Base-by-base conservation (phyloP, 371 early-diverging fungal species). In the Lichtheimia ramosa region DNA sequence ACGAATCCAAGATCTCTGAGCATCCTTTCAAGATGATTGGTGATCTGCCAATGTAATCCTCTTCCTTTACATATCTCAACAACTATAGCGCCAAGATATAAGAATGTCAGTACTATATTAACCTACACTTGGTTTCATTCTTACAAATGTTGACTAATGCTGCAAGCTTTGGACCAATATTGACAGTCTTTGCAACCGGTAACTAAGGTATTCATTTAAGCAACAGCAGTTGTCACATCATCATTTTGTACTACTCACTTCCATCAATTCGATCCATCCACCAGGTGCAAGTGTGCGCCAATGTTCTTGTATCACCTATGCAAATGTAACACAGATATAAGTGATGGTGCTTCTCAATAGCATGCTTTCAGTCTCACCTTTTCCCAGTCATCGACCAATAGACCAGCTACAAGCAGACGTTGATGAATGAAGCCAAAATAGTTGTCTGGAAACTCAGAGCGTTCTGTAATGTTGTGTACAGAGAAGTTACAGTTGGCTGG, bases 381-480 rank as follows among this genome's bases (percentile, higher is more conserved):
- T 34, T 41, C 43, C 74, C 78, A 77, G 49, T 74, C 66, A 5
- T 34, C 28, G 4, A 63, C 18, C 3, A 69, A 68, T 14, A 77
- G 58, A 7, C 70, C 72, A 27, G 74, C 50, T 13, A 70, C 41
- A 16, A 74, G 65, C 15, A 77, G 46, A 43, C 83, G 70, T 58
- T 84, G 80, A 61, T 83, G 77, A 43, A 84, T 68, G 65, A 75
- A 84, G 43, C 82, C 83, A 70, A 84, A 82, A 28, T 69, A 57
- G 51, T 80, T 69, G 53, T 81, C 79, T 5, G 79, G 75, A 59
- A 74, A 83, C 5, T 83, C 81, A 14, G 84, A 53, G 0, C 74
- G 66, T 18, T 84, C 77, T 13, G 82, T 67, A 51, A 86, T 71
- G 54, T 86, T 86, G 55, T 74, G 67, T 6, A 75, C 61, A 15